phyloP scores from a whole-genome alignment of 164 flowering plant species.

The Piper betle region DNA sequence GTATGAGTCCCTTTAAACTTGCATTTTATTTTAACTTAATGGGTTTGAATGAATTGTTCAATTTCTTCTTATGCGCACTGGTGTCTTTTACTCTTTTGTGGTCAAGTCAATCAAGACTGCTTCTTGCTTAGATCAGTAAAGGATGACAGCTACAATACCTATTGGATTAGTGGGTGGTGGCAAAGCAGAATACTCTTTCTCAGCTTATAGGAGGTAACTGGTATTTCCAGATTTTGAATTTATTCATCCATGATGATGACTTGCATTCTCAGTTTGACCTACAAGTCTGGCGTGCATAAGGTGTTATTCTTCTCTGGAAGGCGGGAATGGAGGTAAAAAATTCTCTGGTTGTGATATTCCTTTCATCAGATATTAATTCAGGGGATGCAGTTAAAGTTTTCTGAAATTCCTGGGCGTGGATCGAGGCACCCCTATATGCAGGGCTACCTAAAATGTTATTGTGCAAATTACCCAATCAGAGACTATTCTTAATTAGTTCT shows the following conservation, averaged over 20 bases:
- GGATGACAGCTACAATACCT: constrained; percentile 12
- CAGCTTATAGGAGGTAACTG: constrained; percentile 24
- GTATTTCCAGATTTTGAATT: background rate
- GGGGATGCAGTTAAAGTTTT: no score
- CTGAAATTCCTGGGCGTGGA: background rate
- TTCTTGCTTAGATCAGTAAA: constrained; percentile 12
- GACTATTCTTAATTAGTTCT: background rate
- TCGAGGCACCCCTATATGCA: background rate
- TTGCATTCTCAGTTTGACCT: background rate
- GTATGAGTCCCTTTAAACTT: constrained; percentile 2
- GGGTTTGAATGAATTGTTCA: background rate
- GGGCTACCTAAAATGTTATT: background rate
- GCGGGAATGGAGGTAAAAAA: no score
- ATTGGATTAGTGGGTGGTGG: constrained; percentile 19
- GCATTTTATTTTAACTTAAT: background rate
- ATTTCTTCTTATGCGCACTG: background rate
- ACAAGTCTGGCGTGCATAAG: background rate
- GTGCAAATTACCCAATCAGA: background rate
- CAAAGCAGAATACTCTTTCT: constrained; percentile 13
- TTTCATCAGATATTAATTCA: no score
- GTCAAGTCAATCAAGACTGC: constrained; percentile 5
- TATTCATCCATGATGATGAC: background rate
- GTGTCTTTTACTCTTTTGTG: background rate
- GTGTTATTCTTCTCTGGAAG: background rate
- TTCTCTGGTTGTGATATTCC: no score